Conservation (phyloP, 1,139 yeast species). For the Nadsonia commutata region DNA sequence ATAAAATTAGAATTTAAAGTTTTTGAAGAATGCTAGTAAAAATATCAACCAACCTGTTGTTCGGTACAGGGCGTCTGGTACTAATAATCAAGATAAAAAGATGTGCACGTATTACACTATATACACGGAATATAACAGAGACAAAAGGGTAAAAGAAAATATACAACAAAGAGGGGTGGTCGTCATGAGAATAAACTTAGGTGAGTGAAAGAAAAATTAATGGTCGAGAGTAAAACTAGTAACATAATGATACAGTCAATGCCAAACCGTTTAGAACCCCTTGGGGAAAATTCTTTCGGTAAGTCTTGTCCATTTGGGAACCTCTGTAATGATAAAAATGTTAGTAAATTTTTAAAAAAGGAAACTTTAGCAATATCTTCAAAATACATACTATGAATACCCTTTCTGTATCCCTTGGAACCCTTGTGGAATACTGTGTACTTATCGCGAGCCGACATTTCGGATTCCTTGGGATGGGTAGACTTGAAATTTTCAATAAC, state of each 20-base stretch:
- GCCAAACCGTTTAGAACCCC: slow-evolving; percentile 34
- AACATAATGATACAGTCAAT: too few species aligned
- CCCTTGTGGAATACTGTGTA: slow-evolving; percentile 75
- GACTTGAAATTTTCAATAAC: slow-evolving; percentile 39
- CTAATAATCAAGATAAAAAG: too few species aligned
- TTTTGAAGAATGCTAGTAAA: too few species aligned
- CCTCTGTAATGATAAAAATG: neutral
- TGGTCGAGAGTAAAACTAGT: too few species aligned
- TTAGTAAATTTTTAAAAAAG: slow-evolving; percentile 23
- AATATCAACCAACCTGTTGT: too few species aligned
- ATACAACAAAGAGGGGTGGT: neutral
- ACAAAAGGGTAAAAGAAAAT: neutral
- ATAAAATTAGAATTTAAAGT: too few species aligned
- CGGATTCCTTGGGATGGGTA: slow-evolving; percentile 59
- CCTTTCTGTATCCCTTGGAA: slow-evolving; percentile 68
- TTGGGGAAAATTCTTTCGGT: slow-evolving; percentile 72
- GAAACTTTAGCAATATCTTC: too few species aligned
- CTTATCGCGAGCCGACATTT: slow-evolving; percentile 71
- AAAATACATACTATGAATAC: slow-evolving; percentile 40
- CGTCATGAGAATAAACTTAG: too few species aligned
- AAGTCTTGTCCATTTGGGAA: slow-evolving; percentile 76
- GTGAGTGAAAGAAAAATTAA: too few species aligned
- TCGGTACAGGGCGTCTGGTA: too few species aligned
- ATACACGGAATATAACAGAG: neutral
- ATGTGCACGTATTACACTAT: neutral